These are phyloP conservation scores for Lipomyces kockii DNA, from an alignment of 805 yeast genomes.

Conservation along the genomic window DNA sequence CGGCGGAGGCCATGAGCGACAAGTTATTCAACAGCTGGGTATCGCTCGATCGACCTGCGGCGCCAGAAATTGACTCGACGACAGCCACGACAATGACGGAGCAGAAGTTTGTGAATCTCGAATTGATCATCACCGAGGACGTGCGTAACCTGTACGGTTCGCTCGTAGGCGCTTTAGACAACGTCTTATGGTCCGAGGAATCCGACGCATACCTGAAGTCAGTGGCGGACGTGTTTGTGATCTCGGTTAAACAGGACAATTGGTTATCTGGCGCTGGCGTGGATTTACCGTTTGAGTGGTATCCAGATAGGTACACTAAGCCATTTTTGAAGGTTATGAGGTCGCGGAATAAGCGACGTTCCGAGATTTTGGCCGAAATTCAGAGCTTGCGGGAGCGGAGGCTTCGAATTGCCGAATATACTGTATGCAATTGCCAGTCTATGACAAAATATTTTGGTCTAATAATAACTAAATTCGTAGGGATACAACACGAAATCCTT, in stretches of 20 bases:
- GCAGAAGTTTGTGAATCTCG: constrained; percentile 22
- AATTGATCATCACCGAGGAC: constrained; percentile 32
- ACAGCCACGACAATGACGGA: constrained; percentile 3
- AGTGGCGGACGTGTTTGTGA: constrained; percentile 29
- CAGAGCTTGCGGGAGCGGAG: constrained; percentile 2
- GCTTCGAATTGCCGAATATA: not conserved
- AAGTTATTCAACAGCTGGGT: constrained; percentile 6
- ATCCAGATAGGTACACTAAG: constrained; percentile 38
- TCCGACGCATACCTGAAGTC: constrained; percentile 30
- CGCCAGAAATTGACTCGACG: not conserved
- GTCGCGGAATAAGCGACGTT: not conserved
- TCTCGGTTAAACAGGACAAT: constrained; percentile 27
- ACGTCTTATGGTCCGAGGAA: constrained; percentile 32
- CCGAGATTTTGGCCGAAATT: not conserved
- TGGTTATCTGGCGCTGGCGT: constrained; percentile 36
- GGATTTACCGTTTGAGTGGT: constrained; percentile 38
- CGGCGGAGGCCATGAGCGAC: not conserved
- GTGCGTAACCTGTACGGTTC: constrained; percentile 7
- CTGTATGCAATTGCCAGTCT: constrained; percentile 2
- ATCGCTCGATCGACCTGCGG: constrained; percentile 5
- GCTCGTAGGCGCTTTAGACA: constrained; percentile 33
- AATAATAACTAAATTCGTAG: not conserved
- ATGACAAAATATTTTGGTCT: not conserved
- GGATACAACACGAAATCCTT: constrained; percentile 19
- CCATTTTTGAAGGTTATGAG: constrained; percentile 29